Base-by-base conservation (phyloP, 1,284 basidiomycete genomes). In the Papiliotrema flavescens region DNA sequence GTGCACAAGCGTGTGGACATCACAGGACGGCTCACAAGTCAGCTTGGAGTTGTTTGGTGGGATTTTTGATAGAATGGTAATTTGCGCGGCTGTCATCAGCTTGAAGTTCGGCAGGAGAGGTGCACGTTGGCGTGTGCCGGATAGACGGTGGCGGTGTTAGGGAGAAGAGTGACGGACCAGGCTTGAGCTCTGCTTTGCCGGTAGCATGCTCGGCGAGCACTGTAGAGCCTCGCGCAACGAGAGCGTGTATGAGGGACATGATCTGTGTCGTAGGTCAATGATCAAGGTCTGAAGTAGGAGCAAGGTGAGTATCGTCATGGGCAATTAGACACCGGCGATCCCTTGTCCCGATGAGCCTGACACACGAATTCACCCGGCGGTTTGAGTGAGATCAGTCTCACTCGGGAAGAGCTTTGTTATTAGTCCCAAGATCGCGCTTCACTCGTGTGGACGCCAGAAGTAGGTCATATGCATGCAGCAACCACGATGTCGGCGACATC, bases 41-140 rank as follows among this genome's bases (percentile, higher is more conserved):
- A 98, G 82, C 76, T 96, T 96, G 74, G 88, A 89, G 76, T 96
- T 86, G 71, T 90, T 90, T 1, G 90, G 90, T 1, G 93, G 91
- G 69, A 98, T 97, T 80, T 95, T 95, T 41, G 87, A 88, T 15
- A 98, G 80, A 64, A 98, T 96, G 0, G 89, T 91, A 66, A 92
- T 87, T 7, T 89, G 90, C 17, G 95, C 94, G 84, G 67, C 69
- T 70, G 52, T n/a, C 3, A 20, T 44, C 23, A 44, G 26, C 32
- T 17, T 34, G 24, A 17, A 5, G 28, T 22, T 5, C 42, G 23
- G 24, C 35, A 47, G 53, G 47, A 28, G 13, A 9, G 17, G 34
- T 4, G 20, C 3, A 23, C 36, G 26, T 7, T 20, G 15, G 28
- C 28, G 28, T 11, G 28, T 5, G 28, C 28, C 5, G 6, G 6